Evolutionary conservation across 2,329 filamentous ascomycete species (phyloP), one percentile per base, ranked within the genome.

Genomic region (Camillea tinctor): DNA sequence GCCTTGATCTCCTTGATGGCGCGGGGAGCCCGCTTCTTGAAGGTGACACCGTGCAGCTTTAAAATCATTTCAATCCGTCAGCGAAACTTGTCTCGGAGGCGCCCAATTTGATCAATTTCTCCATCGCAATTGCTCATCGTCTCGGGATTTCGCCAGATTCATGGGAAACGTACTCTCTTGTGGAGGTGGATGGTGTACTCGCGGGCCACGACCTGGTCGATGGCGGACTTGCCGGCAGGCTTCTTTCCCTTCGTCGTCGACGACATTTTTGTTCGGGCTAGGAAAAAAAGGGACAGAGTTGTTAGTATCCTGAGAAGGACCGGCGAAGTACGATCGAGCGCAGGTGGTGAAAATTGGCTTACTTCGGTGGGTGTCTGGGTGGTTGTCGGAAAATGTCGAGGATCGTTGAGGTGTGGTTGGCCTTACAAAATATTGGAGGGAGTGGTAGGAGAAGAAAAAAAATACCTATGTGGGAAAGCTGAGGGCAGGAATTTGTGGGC

Each of bases 141-240:
- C 30, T 11, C 17, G 17, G 36, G 36, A 8, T 4, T 55, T n/a
- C 21, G 54, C 7, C 13, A 13, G 50, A 22, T 51, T 2, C 19
- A 51, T 22, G 22, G n/a, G 50, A 21, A 30, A 90, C 90, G 80
- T 93, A 96, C 92, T 84, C 94, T 91, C 91, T 97, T 98, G 92
- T 99, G 95, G 75, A 99, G 85, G 88, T 99, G 94, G 85, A 99
- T 98, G 82, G 95, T 99, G 89, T 99, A 99, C 87, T 99, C 96
- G 88, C 95, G 92, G 76, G 95, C 90, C 81, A 99, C 94, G 79
- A 99, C 96, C 84, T 99, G 94, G 82, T 92, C 89, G 82, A 99
- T 97, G 85, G 96, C 96, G 82, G 92, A 97, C 83, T 90, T 90
- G 85, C 89, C 90, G 74, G 84, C 78, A 69, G 83, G 81, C 83